A percentile compares a stretch with the other conserved stretches of the same genome.
Evolutionary conservation across 140 eudicot species (phyloP).

Genomic region (Flaveria floridana): DNA sequence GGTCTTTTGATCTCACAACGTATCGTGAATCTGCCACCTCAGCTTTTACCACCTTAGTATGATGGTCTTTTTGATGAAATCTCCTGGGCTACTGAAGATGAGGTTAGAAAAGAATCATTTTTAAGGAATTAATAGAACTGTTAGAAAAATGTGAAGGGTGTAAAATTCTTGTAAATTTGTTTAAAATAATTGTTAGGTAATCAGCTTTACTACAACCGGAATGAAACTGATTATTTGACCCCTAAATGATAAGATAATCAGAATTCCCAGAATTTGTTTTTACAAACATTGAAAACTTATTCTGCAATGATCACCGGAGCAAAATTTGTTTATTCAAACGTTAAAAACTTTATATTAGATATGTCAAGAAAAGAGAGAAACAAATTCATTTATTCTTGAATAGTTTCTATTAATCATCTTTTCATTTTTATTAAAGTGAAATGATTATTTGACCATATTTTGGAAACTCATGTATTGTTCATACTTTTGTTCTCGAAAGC

Average conservation of each 20-base stretch:
- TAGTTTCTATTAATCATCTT: not conserved
- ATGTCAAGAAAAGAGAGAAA: no score
- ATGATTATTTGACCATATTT: not conserved
- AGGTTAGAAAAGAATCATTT: slow-evolving; percentile 55
- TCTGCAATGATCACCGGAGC: no score
- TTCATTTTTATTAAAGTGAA: not conserved
- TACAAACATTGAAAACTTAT: no score
- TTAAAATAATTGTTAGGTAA: slow-evolving; percentile 1
- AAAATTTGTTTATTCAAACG: no score
- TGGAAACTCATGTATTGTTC: slow-evolving; percentile 5
- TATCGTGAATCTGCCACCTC: slow-evolving; percentile 81
- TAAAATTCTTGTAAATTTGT: slow-evolving; percentile 4
- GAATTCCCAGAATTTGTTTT: no score
- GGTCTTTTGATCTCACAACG: slow-evolving; percentile 78
- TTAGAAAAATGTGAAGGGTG: not conserved
- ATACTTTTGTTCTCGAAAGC: slow-evolving; percentile 37
- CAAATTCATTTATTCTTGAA: not conserved
- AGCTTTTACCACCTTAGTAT: slow-evolving; percentile 78
- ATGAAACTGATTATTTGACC: no score
- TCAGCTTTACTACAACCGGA: no score
- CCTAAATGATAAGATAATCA: no score
- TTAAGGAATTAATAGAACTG: not conserved
- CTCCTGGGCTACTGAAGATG: slow-evolving; percentile 92
- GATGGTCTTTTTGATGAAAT: slow-evolving; percentile 84
- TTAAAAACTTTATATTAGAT: no score